Conservation (phyloP, 2,329 filamentous ascomycete species). For the Monosporascus sp. region DNA sequence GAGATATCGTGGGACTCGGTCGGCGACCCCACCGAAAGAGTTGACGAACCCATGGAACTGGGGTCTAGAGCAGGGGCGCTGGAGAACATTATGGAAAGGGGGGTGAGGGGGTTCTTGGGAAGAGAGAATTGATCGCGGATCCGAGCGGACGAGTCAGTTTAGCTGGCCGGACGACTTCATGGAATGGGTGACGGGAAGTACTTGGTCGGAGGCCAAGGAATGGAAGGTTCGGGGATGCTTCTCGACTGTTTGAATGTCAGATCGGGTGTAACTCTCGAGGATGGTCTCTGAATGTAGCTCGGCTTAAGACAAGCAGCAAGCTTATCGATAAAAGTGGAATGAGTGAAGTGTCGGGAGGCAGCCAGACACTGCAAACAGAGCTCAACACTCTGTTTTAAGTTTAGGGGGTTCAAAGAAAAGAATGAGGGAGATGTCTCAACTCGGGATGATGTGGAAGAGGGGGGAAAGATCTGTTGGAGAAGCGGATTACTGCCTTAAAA, state of each 20-base stretch:
- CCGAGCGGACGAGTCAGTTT: background rate
- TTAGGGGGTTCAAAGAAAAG: background rate
- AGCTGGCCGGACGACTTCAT: background rate
- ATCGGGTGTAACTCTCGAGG: background rate
- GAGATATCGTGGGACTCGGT: constrained; percentile 49
- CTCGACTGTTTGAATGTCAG: background rate
- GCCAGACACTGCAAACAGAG: background rate
- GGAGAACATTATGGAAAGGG: constrained; percentile 5
- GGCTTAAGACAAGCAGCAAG: background rate
- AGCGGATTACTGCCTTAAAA: background rate
- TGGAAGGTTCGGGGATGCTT: background rate
- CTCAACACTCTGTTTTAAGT: background rate
- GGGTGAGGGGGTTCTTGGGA: background rate
- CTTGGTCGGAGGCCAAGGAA: background rate
- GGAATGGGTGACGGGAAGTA: background rate
- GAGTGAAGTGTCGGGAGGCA: background rate
- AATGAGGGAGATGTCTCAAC: background rate
- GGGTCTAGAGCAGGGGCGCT: constrained; percentile 1
- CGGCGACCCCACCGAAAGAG: constrained; percentile 42
- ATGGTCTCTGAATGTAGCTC: constrained; percentile 4
- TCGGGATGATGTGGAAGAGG: background rate
- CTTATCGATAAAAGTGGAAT: background rate
- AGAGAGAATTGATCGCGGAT: background rate
- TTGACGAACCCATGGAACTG: constrained; percentile 47
- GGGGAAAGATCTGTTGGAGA: background rate